Conservation (phyloP, 1,284 basidiomycete species). For the Rhodotorula sp. region DNA sequence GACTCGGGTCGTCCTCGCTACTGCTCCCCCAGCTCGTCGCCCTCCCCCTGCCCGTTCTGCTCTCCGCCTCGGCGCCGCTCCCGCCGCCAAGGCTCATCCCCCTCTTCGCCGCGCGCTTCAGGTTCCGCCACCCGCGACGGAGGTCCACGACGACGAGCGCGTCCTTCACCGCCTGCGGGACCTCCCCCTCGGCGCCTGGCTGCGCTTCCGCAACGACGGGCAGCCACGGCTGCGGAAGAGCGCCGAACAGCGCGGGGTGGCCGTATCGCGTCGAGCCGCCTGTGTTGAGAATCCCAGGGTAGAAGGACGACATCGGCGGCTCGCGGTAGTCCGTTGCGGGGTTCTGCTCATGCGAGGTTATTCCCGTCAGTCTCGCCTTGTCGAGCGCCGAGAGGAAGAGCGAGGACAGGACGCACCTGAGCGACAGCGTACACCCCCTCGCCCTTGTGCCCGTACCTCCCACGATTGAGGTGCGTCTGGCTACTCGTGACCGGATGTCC, state of each 20-base stretch:
- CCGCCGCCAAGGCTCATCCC: conserved; percentile 6
- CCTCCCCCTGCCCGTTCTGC: conserved; percentile 6
- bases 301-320: conserved; percentile 92
- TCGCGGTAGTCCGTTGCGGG: conserved; percentile 91
- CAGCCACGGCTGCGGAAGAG: conserved; percentile 86
- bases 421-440: conserved; percentile 84
- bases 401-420: conserved; percentile 31
- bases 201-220: conserved; percentile 53
- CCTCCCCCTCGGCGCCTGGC: conserved; percentile 5
- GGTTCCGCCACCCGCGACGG: conserved; percentile 33
- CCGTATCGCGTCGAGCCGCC: conserved; percentile 72
- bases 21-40: conserved; percentile 14
- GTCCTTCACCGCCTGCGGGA: conserved; percentile 36
- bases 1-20: conserved; percentile 29
- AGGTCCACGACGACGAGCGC: conserved; percentile 41
- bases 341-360: conserved; percentile 59
- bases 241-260: conserved; percentile 84
- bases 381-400: neutral
- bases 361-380: neutral
- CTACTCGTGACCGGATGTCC: conserved; percentile 82
- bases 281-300: conserved; percentile 83
- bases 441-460: conserved; percentile 86
- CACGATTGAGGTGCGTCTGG: conserved; percentile 81
- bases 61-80: neutral
- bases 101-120: conserved; percentile 33